Conservation (phyloP, 768 basidiomycete genomes). For the Boletus subparvulus region DNA sequence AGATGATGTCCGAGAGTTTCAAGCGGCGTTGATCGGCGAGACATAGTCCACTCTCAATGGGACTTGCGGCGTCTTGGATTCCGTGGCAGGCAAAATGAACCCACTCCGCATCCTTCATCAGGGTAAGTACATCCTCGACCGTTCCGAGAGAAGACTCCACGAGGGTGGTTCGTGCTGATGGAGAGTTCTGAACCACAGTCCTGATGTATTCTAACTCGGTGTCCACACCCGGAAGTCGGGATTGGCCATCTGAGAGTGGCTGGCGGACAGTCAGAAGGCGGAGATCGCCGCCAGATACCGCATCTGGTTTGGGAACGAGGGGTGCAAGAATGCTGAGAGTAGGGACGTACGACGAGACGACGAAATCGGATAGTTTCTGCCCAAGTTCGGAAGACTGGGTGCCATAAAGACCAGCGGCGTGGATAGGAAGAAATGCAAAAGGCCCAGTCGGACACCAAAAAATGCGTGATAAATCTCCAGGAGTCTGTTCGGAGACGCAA, state of each 20-base stretch:
- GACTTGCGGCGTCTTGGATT: neutral
- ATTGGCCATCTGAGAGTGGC: constrained; percentile 12
- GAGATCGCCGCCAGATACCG: neutral
- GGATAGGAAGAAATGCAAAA: neutral
- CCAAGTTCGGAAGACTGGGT: neutral
- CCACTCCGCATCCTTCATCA: constrained; percentile 3
- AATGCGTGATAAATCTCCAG: neutral
- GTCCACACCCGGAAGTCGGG: constrained; percentile 10
- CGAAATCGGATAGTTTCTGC: neutral
- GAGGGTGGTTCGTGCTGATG: neutral
- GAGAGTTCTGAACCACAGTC: neutral
- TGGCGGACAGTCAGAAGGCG: constrained; percentile 3
- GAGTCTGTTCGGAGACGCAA: neutral
- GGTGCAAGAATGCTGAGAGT: constrained; percentile 14
- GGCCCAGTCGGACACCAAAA: neutral
- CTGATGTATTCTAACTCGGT: constrained; percentile 25
- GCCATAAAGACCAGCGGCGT: neutral
- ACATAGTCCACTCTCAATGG: neutral
- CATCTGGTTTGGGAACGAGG: neutral
- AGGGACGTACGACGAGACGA: neutral
- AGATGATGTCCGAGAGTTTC: neutral
- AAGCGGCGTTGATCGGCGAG: too few species aligned
- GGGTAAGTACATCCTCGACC: constrained; percentile 11
- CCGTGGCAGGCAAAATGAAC: neutral
- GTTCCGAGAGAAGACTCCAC: neutral